Base-by-base conservation (phyloP, 1,139 yeast species). In the Saccharomyces hybrid region DNA sequence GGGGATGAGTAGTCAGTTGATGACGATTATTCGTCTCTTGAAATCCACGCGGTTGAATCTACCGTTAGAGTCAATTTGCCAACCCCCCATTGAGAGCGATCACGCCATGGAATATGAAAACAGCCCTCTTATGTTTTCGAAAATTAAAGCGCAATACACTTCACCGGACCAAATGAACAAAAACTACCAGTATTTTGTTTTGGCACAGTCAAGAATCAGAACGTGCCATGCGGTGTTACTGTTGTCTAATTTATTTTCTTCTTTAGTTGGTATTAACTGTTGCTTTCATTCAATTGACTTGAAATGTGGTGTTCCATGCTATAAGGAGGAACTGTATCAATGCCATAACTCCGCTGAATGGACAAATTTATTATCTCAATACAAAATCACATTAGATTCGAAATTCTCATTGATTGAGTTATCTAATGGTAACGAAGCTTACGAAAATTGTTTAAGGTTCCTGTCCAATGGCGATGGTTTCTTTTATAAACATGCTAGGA, bases 191-290 rank as follows among this genome's bases (percentile, higher is more conserved):
- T 88, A 88, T 68, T 91, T 90, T 64, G 77, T 89, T 41, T 75
- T 81, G 67, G 87, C 91, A 0, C 97, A 91, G 72, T 83, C 91
- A 47, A 78, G 97, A 62, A 88, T 90, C 53, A 78, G 97, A 64
- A 87, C 97, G 0, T 80, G 91, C 64, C 95, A 88, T 63, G 85
- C 86, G 2, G 82, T 89, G 52, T 83, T 88, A 63, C 77, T 86
- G 64, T 75, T 90, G 19, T 84, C 89, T 54, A 84, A 86, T 34
- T 72, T 88, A 59, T 78, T 88, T 65, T 82, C 90, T 0, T 79
- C 88, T 2, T 75, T 86, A 59, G 80, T 84, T 59, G 91, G 86
- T 8, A 73, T 82, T n/a, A 79, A 80, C 16, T 79, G 83, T 62
- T 72, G 81, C 57, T 67, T 83, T 59, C 78, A 77, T 54, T 78